These are phyloP conservation scores for Neoarthrinium moseri DNA, from an alignment of 2,329 filamentous ascomycete species.

Conservation along the genomic window DNA sequence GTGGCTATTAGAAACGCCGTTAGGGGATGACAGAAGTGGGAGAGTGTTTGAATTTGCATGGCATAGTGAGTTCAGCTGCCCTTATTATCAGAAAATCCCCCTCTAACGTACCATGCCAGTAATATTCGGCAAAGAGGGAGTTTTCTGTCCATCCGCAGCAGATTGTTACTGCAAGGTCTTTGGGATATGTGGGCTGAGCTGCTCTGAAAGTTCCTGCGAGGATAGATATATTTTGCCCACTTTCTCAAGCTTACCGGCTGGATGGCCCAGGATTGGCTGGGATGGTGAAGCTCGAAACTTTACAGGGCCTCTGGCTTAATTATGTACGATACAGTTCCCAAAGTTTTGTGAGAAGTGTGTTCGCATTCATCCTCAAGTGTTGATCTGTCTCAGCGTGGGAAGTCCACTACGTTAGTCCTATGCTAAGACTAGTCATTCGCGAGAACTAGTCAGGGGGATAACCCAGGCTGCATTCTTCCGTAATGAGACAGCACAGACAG, in stretches of 20 bases:
- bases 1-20: constrained; percentile 57
- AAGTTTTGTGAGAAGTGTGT: no score
- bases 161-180: constrained; percentile 69
- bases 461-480: no score
- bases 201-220: constrained; percentile 46
- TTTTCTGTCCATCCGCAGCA: constrained; percentile 59
- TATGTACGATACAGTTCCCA: no score
- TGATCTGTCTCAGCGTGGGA: no score
- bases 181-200: constrained; percentile 52
- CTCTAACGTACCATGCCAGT: constrained; percentile 33
- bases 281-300: constrained; percentile 33
- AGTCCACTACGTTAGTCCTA: no score
- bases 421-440: no score
- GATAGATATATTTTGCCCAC: constrained; percentile 59
- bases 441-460: no score
- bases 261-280: constrained; percentile 62
- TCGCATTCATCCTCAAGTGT: no score
- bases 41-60: constrained; percentile 65
- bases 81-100: neutral
- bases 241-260: constrained; percentile 55
- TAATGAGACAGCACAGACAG: no score
- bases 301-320: constrained; percentile 15
- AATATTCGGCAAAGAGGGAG: constrained; percentile 55
- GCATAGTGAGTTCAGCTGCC: constrained; percentile 51
- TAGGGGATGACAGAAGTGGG: constrained; percentile 55